Evolutionary conservation across 192 early-diverging fungal genomes (phyloP).

Genomic region (Fimicolochytrium jonesii): DNA sequence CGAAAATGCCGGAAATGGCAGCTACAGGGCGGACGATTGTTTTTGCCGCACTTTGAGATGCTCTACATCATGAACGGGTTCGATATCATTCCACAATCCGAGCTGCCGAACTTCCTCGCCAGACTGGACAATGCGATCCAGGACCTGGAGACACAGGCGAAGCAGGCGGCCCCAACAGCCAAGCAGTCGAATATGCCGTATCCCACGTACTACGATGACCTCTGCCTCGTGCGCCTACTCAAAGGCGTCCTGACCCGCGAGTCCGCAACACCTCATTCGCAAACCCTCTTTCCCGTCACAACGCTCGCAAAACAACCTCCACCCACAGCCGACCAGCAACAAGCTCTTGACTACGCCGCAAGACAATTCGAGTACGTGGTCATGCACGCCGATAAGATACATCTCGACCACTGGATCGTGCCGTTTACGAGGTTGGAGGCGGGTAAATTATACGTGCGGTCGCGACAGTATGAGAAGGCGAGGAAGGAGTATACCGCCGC

Average conservation of each 20-base stretch:
- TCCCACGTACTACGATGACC: slow-evolving; percentile 69
- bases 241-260: slow-evolving; percentile 64
- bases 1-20: slow-evolving; percentile 76
- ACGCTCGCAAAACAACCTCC: background rate
- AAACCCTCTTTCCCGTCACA: slow-evolving; percentile 20
- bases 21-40: slow-evolving; percentile 59
- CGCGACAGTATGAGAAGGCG: slow-evolving; percentile 34
- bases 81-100: slow-evolving; percentile 60
- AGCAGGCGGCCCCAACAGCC: slow-evolving; percentile 2
- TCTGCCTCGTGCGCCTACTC: slow-evolving; percentile 68
- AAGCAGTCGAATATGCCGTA: slow-evolving; percentile 39
- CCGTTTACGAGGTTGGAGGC: slow-evolving; percentile 47
- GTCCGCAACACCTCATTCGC: slow-evolving; percentile 33
- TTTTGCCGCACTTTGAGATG: slow-evolving; percentile 76
- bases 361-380: slow-evolving; percentile 27
- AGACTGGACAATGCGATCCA: slow-evolving; percentile 46
- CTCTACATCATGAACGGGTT: slow-evolving; percentile 68
- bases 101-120: slow-evolving; percentile 38
- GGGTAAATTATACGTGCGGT: slow-evolving; percentile 30
- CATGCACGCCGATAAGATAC: slow-evolving; percentile 30
- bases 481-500: slow-evolving; percentile 40
- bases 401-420: slow-evolving; percentile 48
- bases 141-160: slow-evolving; percentile 30
- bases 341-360: slow-evolving; percentile 21
- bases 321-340: background rate